Base-by-base conservation (phyloP, 2,329 filamentous ascomycete species). In the Colletotrichum tropicale region DNA sequence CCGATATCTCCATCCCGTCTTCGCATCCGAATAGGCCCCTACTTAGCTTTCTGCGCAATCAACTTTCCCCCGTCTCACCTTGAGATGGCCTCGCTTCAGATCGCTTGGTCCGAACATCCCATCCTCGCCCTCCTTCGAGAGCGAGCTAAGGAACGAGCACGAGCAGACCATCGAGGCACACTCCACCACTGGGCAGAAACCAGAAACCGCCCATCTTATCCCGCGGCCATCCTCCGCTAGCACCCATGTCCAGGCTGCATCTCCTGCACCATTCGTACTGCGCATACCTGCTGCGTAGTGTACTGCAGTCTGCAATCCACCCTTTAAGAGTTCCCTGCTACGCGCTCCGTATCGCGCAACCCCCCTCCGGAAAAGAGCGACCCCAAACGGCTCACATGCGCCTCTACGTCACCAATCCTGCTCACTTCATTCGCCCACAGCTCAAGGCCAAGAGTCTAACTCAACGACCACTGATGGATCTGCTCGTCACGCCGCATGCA, bases 371-470 rank as follows among this genome's bases (percentile, higher is more conserved):
- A 28, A 28, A 28, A 64, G 34, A 38, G n/a, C 10, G 30, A 5
- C 32, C 64, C 52, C n/a, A 48, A 71, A 60, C 28, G 38, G 32
- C 30, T 71, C 60, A 71, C 34, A 70, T 66, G 71, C 71, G 56
- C 55, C 36, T 34, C 64, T 55, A 73, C 69, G 73, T 75, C 73
- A 75, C 64, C 55, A 62, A 64, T 43, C 55, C 26, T 16, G 8
- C 48, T 21, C 24, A 32, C 69, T 73, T 68, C 62, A 73, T 73
- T 75, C 73, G 73, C 43, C 69, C 32, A 43, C 38, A 30, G 26
- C 15, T 8, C n/a, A 73, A 32, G 58, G 73, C 73, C 73, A 75
- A 75, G 73, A 75, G 69, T 62, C 70, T 75, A 75, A 75, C 61
- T 75, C 73, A 73, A 75, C 73, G 69, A 75, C 73, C 69, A 62